Base-by-base conservation (phyloP, 495 filamentous ascomycete genomes). In the Aspergillus biplanus region DNA sequence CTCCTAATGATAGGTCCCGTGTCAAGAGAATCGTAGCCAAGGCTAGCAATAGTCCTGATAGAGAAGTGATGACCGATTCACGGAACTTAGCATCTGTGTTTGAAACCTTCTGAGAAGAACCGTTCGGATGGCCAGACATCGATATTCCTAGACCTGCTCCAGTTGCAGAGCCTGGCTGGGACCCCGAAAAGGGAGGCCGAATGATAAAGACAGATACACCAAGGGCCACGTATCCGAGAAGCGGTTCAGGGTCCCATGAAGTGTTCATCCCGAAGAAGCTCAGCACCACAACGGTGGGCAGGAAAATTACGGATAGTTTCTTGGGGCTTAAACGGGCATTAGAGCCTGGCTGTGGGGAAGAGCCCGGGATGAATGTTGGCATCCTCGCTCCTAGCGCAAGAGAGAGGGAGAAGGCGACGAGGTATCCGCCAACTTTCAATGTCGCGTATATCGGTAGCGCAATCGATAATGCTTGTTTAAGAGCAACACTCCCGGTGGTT, bases 381-480 rank as follows among this genome's bases (percentile, higher is more conserved):
- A 80, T 34, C 1, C 78, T 77, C 32, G 81, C 76, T 33, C 80
- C 79, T 4, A 77, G 59, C 50, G 78, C 77, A 46, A 81, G 71
- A 42, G 86, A 70, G 37, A 87, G 64, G 5, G 80, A 60, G 34
- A 87, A 75, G 7, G 82, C 81, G 9, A 83, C 81, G 33, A 83
- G 69, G 58, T 82, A 75, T 6, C 81, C 85, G 27, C 86, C 86
- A 18, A 88, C 69, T 39, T 86, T 80, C 65, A 86, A 70, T 0
- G 82, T 67, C 21, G 85, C 84, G 63, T 85, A 87, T 61, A 86
- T 82, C 0, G 86, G 86, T 21, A 88, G 65, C 21, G 75, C 79
- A 34, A 87, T 69, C 16, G 75, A 75, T 39, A 58, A 59, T 13
- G 71, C 56, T 31, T 71, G 73, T 34, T 71, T 37, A 52, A 80